Percentiles rank a stretch among this genome's conserved stretches.
Evolutionary conservation across 2,329 filamentous ascomycete genomes (phyloP).

Genomic region (Alternaria tenuissima): DNA sequence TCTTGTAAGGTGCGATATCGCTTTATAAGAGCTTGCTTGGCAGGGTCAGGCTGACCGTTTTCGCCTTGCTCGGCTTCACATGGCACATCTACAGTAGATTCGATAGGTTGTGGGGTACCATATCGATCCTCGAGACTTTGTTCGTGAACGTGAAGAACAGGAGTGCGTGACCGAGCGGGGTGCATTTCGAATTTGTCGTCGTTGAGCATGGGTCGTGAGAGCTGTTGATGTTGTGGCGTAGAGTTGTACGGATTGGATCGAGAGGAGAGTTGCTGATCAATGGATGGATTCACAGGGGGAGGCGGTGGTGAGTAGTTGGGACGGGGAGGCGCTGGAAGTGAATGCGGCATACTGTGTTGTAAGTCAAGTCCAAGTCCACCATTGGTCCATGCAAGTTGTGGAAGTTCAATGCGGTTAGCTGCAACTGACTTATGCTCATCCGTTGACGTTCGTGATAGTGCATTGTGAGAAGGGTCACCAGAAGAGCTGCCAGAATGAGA

Average conservation of each 20-base stretch:
- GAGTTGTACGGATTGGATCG: constrained; percentile 19
- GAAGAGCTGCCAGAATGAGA: constrained; percentile 47
- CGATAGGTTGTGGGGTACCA: constrained; percentile 27
- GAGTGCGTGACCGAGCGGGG: constrained; percentile 33
- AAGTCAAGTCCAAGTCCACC: constrained; percentile 57
- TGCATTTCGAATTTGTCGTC: constrained; percentile 34
- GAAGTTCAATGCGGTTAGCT: constrained; percentile 40
- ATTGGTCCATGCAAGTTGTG: constrained; percentile 49
- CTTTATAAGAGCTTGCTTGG: constrained; percentile 66
- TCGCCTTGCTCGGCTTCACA: constrained; percentile 22
- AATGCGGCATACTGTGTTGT: constrained; percentile 41
- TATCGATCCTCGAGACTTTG: constrained; percentile 28
- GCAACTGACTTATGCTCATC: constrained; percentile 33
- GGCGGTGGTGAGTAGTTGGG: constrained; percentile 58
- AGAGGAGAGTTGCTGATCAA: constrained; percentile 22
- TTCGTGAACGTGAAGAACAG: constrained; percentile 29
- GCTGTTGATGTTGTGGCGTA: constrained; percentile 20
- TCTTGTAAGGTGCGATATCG: constrained; percentile 89
- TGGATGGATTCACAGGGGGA: constrained; percentile 41
- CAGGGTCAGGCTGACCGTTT: constrained; percentile 32
- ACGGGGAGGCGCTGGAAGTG: constrained; percentile 49
- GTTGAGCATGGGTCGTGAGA: constrained; percentile 13
- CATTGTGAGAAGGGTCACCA: constrained; percentile 38
- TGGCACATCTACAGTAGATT: constrained; percentile 18
- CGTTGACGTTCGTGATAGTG: constrained; percentile 49